A percentile compares a stretch with the other conserved stretches of the same genome.
Conservation (phyloP, 345 rosid species). For the Toxicodendron radicans region DNA sequence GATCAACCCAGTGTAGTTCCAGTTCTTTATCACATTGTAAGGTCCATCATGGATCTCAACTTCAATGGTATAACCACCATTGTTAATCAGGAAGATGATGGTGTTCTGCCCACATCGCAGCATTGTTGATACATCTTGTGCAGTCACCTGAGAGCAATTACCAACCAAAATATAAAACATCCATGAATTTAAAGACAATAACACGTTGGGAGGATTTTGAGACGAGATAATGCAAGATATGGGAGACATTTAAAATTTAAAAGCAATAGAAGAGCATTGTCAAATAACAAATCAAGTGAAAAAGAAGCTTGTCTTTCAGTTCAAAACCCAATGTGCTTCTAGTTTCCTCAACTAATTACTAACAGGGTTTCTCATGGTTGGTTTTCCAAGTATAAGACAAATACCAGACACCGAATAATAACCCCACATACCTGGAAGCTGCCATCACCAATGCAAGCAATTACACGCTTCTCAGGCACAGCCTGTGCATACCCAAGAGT, state of each 20-base stretch:
- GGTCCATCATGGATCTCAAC: slow-evolving; percentile 89
- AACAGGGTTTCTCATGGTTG: not conserved
- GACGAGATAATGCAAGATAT: not conserved
- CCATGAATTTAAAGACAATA: not conserved
- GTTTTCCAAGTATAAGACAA: not conserved
- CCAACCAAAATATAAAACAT: not conserved
- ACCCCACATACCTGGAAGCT: slow-evolving; percentile 65
- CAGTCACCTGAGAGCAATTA: slow-evolving; percentile 52
- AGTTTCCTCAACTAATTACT: too few species aligned
- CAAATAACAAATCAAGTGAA: not conserved
- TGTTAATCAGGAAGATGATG: slow-evolving; percentile 73
- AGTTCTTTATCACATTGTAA: slow-evolving; percentile 82
- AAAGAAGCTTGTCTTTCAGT: too few species aligned
- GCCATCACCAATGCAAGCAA: slow-evolving; percentile 85
- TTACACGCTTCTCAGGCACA: slow-evolving; percentile 63
- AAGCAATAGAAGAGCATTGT: not conserved
- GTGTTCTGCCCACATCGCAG: slow-evolving; percentile 55
- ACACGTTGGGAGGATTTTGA: not conserved
- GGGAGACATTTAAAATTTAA: not conserved
- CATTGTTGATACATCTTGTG: slow-evolving; percentile 80
- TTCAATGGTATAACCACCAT: slow-evolving; percentile 83
- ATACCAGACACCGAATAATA: not conserved
- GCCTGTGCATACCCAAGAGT: slow-evolving; percentile 89
- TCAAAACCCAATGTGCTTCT: too few species aligned
- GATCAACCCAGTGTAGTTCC: slow-evolving; percentile 74